Percentiles rank a stretch among this genome's conserved stretches.
phyloP scores from a whole-genome alignment of 345 rosid genomes.

The Carallia brachiata region DNA sequence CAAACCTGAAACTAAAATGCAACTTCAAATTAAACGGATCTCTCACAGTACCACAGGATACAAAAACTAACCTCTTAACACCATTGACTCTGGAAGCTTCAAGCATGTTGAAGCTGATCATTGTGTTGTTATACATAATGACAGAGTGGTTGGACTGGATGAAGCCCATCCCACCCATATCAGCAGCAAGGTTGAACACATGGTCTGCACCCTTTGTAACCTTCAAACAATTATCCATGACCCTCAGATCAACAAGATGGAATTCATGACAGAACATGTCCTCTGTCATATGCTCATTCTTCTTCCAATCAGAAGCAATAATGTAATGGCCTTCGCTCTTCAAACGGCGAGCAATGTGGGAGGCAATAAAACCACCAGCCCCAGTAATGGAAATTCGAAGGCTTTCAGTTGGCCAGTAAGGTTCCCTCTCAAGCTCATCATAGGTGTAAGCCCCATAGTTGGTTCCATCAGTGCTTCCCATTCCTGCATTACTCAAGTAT shows the following conservation, averaged over 20 bases:
- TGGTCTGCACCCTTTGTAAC: slow-evolving; percentile 75
- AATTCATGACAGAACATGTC: slow-evolving; percentile 97
- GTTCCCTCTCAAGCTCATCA: slow-evolving; percentile 76
- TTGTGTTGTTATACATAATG: slow-evolving; percentile 97
- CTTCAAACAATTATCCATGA: slow-evolving; percentile 93
- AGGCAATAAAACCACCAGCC: slow-evolving; percentile 97
- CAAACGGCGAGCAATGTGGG: slow-evolving; percentile 97
- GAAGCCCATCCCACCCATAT: slow-evolving; percentile 99
- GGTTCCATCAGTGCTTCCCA: slow-evolving; percentile 65
- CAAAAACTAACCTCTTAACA: slow-evolving; percentile 64
- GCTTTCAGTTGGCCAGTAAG: slow-evolving; percentile 87
- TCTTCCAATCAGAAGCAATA: slow-evolving; percentile 99
- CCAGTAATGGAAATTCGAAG: slow-evolving; percentile 89
- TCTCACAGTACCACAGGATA: neutral
- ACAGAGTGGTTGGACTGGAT: slow-evolving; percentile 98
- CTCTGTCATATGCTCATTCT: slow-evolving; percentile 98
- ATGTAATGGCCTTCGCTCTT: slow-evolving; percentile 94
- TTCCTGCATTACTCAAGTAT: slow-evolving; percentile 34
- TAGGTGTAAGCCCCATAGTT: slow-evolving; percentile 80
- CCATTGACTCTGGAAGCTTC: slow-evolving; percentile 92
- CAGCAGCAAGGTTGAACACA: slow-evolving; percentile 99
- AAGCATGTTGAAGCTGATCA: slow-evolving; percentile 98
- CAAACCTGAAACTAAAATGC: too few species aligned
- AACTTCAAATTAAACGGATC: too few species aligned
- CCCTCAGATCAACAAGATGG: slow-evolving; percentile 93